These are phyloP conservation scores for Fraxinus ornus DNA, from an alignment of 305 asterid species.

Conservation along the genomic window DNA sequence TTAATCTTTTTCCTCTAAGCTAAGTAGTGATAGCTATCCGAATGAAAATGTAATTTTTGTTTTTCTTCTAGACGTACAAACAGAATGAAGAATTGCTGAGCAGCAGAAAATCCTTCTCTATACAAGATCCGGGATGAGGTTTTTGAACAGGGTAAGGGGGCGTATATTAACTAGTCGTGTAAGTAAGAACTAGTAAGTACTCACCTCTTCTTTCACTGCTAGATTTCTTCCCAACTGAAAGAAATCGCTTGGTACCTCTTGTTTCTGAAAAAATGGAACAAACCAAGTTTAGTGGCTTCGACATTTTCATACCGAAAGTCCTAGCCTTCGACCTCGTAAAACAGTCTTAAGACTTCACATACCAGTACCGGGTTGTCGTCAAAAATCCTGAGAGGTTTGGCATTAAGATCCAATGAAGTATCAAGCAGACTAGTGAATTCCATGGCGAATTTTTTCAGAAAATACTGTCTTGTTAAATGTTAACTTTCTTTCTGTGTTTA, in stretches of 20 bases:
- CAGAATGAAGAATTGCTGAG: neutral
- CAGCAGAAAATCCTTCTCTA: neutral
- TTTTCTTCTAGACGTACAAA: neutral
- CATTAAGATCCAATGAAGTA: constrained; percentile 36
- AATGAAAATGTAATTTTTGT: too few species aligned
- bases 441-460: constrained; percentile 22
- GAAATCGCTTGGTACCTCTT: constrained; percentile 53
- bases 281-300: neutral
- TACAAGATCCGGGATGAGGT: neutral
- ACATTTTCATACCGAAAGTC: neutral
- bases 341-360: constrained; percentile 10
- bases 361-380: constrained; percentile 33
- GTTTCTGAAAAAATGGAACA: constrained; percentile 46
- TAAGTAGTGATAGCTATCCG: too few species aligned
- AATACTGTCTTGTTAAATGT: neutral
- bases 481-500: neutral
- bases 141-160: neutral
- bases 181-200: neutral
- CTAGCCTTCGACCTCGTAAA: neutral
- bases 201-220: constrained; percentile 51
- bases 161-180: neutral
- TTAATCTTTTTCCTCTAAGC: too few species aligned
- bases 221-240: constrained; percentile 37
- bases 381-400: constrained; percentile 30
- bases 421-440: constrained; percentile 40